Conservation (phyloP, 306 rosid species). For the Begonia fuchsioides region DNA sequence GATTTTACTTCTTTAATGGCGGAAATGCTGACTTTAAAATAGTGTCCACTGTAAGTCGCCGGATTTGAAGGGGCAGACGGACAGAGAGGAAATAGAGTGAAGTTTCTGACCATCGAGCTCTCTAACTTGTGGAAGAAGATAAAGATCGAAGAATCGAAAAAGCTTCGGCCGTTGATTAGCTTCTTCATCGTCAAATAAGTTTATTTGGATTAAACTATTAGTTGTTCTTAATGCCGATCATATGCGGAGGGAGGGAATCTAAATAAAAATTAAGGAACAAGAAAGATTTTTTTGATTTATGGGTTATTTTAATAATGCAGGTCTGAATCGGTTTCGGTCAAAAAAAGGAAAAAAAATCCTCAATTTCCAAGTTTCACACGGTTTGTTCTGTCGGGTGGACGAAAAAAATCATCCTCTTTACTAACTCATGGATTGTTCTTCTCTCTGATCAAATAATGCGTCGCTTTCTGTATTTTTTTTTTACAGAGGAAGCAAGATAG, state of each 20-base stretch:
- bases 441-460: slow-evolving; percentile 18
- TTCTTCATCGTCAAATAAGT: too few species aligned
- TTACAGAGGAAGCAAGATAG: slow-evolving; percentile 33
- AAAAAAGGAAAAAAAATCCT: slow-evolving; percentile 14
- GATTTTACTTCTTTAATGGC: background rate
- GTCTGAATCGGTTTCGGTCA: too few species aligned
- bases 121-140: too few species aligned
- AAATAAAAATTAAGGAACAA: too few species aligned
- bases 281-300: too few species aligned
- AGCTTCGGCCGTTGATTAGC: too few species aligned
- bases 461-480: slow-evolving; percentile 42
- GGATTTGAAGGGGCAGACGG: slow-evolving; percentile 30
- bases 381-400: slow-evolving; percentile 50
- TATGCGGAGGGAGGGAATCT: too few species aligned
- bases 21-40: background rate
- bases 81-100: background rate
- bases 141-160: too few species aligned
- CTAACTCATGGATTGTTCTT: slow-evolving; percentile 9
- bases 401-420: slow-evolving; percentile 10
- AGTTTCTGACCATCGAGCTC: too few species aligned
- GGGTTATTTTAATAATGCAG: too few species aligned
- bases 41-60: slow-evolving; percentile 22
- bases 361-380: slow-evolving; percentile 38
- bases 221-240: too few species aligned
- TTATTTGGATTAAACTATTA: too few species aligned